These are phyloP conservation scores for Cenchrus fungigraminus DNA, from an alignment of 176 grass and related monocot genomes.

Conservation along the genomic window DNA sequence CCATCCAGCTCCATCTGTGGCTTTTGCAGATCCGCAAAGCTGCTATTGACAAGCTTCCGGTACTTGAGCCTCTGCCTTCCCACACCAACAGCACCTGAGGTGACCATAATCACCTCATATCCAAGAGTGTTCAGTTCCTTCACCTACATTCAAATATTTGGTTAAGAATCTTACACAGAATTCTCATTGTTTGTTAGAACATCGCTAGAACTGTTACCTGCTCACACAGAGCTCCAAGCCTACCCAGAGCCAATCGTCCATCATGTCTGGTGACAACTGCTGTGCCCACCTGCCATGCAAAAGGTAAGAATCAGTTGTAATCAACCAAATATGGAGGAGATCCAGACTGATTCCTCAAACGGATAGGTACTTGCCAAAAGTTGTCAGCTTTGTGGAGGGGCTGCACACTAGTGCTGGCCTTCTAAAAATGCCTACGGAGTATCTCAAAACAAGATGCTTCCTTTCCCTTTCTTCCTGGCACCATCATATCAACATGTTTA, in stretches of 20 bases:
- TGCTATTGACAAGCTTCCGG: slow-evolving; percentile 87
- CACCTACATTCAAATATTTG: slow-evolving; percentile 55
- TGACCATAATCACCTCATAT: slow-evolving; percentile 91
- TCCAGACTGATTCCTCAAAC: slow-evolving; percentile 11
- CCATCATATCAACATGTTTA: not conserved
- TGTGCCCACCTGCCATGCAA: slow-evolving; percentile 75
- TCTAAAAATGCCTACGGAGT: not conserved
- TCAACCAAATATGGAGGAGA: not conserved
- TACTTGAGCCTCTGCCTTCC: slow-evolving; percentile 86
- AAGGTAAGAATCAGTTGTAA: slow-evolving; percentile 2
- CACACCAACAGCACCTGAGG: slow-evolving; percentile 91
- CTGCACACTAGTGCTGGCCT: not conserved
- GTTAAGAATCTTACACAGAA: not conserved
- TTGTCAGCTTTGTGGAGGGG: not conserved
- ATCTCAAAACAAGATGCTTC: not conserved
- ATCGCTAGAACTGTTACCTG: slow-evolving; percentile 58
- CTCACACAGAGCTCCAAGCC: slow-evolving; percentile 81
- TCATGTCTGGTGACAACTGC: slow-evolving; percentile 90
- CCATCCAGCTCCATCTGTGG: slow-evolving; percentile 90
- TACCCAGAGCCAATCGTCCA: slow-evolving; percentile 83
- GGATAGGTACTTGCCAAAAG: not conserved
- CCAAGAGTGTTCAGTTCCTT: slow-evolving; percentile 82
- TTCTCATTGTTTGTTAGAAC: not conserved
- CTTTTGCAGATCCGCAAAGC: slow-evolving; percentile 96
- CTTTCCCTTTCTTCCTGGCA: not conserved